These are phyloP conservation scores for Brassica balearica DNA, from an alignment of 441 rosid species.

Conservation along the genomic window DNA sequence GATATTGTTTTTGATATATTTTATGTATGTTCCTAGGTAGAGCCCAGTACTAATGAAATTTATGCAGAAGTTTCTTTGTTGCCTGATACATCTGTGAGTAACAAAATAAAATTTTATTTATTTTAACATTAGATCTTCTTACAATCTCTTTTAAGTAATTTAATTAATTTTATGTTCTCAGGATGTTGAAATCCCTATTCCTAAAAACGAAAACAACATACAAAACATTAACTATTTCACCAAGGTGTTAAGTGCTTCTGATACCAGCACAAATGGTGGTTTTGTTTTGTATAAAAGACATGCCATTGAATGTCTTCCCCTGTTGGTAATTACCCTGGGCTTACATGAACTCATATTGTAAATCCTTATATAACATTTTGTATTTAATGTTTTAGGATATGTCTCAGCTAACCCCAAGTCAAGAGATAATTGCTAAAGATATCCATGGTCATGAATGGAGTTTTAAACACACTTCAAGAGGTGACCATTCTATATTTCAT, in stretches of 20 bases:
- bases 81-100: conserved; percentile 63
- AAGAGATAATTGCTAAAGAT: not conserved
- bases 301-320: conserved; percentile 64
- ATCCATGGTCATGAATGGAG: not conserved
- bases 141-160: not conserved
- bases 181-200: conserved; percentile 45
- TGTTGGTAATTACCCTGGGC: not conserved
- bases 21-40: conserved; percentile 62
- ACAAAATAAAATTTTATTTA: not conserved
- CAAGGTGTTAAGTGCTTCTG: conserved; percentile 58
- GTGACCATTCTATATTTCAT: not conserved
- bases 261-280: conserved; percentile 56
- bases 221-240: conserved; percentile 48
- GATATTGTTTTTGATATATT: not conserved
- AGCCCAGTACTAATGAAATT: conserved; percentile 79
- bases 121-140: not conserved
- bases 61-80: conserved; percentile 89
- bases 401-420: not conserved
- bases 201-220: conserved; percentile 30
- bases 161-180: conserved; percentile 4
- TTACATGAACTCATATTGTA: not conserved
- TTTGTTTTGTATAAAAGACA: conserved; percentile 52
- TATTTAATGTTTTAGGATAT: not conserved
- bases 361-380: not conserved
- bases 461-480: not conserved